A percentile compares a stretch with the other conserved stretches of the same genome.
Conservation (phyloP, 108 stramenopile genomes). For the Heterococcus sp. region DNA sequence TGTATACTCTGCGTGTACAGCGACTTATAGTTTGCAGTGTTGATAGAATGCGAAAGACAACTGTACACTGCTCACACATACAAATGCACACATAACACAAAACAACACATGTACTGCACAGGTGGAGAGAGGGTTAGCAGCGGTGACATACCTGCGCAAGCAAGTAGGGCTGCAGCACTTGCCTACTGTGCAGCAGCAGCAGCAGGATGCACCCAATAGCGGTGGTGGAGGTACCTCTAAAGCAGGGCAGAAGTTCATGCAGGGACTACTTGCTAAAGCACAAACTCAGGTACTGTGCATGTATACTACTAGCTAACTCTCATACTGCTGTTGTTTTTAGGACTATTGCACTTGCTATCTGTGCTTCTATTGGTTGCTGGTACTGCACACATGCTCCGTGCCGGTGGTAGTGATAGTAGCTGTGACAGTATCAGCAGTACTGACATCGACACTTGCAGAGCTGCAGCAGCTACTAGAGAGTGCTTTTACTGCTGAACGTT, state of each 20-base stretch:
- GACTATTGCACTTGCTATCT: too few species aligned
- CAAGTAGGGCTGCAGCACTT: constrained; percentile 56
- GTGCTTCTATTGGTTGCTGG: too few species aligned
- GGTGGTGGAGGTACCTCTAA: constrained; percentile 39
- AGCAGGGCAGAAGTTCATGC: constrained; percentile 7
- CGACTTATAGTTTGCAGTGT: not conserved
- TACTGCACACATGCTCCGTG: too few species aligned
- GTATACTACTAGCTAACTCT: too few species aligned
- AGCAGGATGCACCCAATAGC: constrained; percentile 56
- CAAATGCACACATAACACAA: not conserved
- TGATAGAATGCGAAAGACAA: not conserved
- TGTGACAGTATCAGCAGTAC: too few species aligned
- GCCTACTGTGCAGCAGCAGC: constrained; percentile 63
- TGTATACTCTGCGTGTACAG: not conserved
- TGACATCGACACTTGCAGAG: too few species aligned
- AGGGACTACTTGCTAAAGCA: constrained; percentile 60
- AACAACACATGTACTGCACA: not conserved
- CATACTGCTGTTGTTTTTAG: too few species aligned
- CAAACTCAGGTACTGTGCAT: constrained; percentile 60
- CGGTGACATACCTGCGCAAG: constrained; percentile 48
- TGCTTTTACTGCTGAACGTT: too few species aligned
- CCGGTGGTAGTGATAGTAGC: too few species aligned
- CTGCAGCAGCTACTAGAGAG: too few species aligned
- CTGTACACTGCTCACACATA: not conserved
- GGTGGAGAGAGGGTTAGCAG: constrained; percentile 46